Conservation (phyloP, 1,284 basidiomycete species). For the Volvariella surrecta region DNA sequence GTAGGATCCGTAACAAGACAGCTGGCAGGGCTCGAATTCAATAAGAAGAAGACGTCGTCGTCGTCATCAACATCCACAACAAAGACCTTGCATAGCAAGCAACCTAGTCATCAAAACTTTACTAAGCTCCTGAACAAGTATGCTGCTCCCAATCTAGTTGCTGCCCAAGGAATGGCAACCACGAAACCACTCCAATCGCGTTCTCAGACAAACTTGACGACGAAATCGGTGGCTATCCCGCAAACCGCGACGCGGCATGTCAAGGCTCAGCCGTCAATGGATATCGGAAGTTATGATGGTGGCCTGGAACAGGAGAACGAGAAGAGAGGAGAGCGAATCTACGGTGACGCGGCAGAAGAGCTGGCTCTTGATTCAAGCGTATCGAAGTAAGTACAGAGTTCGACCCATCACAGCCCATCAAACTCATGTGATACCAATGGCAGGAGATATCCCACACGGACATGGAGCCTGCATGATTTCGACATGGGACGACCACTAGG, state of each 20-base stretch:
- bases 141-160: conserved; percentile 44
- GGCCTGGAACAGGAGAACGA: conserved; percentile 78
- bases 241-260: conserved; percentile 9
- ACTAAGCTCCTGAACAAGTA: conserved; percentile 63
- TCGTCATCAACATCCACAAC: conserved; percentile 9
- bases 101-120: conserved; percentile 44
- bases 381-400: conserved; percentile 38
- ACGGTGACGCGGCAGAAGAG: conserved; percentile 65
- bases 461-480: conserved; percentile 83
- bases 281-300: conserved; percentile 82
- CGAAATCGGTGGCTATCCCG: conserved; percentile 11
- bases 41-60: conserved; percentile 21
- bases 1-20: conserved; percentile 25
- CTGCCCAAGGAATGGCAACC: conserved; percentile 11
- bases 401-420: neutral
- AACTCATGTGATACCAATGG: neutral
- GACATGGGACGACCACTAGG: conserved; percentile 95
- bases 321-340: conserved; percentile 51
- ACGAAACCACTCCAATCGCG: conserved; percentile 28
- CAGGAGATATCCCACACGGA: conserved; percentile 63
- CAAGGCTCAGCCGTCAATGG: conserved; percentile 28
- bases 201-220: conserved; percentile 12
- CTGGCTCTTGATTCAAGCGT: conserved; percentile 74
- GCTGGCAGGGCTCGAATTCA: conserved; percentile 26
- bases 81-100: conserved; percentile 37